Conservation (phyloP, 2,329 filamentous ascomycete species). For the Stromatinia cepivora region DNA sequence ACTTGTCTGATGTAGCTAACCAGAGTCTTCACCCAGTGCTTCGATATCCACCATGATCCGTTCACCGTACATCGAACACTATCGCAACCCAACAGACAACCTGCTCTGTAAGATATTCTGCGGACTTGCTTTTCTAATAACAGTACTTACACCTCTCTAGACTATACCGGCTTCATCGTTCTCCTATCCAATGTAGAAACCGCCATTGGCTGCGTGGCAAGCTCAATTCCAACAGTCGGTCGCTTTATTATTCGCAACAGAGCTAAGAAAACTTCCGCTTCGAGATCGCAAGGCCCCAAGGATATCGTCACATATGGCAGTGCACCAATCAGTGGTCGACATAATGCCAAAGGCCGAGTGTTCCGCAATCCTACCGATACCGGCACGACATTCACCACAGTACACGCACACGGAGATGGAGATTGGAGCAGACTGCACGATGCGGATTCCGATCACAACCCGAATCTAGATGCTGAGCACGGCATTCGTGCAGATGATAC, state of each 20-base stretch:
- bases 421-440: slow-evolving; percentile 25
- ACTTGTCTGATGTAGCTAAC: not conserved
- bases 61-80: slow-evolving; percentile 9
- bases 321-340: not conserved
- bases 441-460: slow-evolving; percentile 6
- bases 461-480: not conserved
- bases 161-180: slow-evolving; percentile 19
- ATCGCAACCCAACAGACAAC: slow-evolving; percentile 22
- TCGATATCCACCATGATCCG: slow-evolving; percentile 21
- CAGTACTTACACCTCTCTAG: not conserved
- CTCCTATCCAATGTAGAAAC: slow-evolving; percentile 23
- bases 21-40: not conserved
- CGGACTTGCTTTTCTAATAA: not conserved
- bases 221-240: slow-evolving; percentile 20
- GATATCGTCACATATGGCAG: slow-evolving; percentile 15
- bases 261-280: not conserved
- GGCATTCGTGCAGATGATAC: slow-evolving; percentile 19
- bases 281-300: not conserved
- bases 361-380: slow-evolving; percentile 24
- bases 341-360: not conserved
- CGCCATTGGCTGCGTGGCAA: slow-evolving; percentile 19
- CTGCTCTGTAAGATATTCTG: slow-evolving; percentile 34
- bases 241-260: slow-evolving; percentile 2
- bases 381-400: slow-evolving; percentile 16
- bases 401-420: slow-evolving; percentile 19